Conservation (phyloP, 1,284 basidiomycete species). For the Moesziomyces sp. region DNA sequence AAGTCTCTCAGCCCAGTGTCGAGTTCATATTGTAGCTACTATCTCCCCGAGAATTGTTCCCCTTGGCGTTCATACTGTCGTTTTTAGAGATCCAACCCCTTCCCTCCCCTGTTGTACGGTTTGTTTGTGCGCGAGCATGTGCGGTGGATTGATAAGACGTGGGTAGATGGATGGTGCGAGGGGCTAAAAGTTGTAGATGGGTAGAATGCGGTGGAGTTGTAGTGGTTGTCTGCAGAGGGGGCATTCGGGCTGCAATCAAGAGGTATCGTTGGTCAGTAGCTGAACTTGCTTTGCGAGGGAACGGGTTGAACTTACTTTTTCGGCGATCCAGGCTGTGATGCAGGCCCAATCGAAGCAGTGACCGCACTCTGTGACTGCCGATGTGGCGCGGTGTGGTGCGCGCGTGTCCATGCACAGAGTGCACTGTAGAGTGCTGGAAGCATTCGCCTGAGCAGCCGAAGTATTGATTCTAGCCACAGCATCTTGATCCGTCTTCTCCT, state of each 20-base stretch:
- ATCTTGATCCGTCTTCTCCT: slow-evolving; percentile 1
- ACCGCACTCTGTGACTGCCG: slow-evolving; percentile 89
- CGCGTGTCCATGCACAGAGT: slow-evolving; percentile 67
- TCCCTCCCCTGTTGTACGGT: background rate
- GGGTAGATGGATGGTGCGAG: background rate
- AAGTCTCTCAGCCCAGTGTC: too few relatives aligned
- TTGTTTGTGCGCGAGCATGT: too few relatives aligned
- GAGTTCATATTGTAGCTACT: slow-evolving; percentile 14
- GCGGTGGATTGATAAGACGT: too few relatives aligned
- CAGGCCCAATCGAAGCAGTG: slow-evolving; percentile 95
- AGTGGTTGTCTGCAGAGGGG: slow-evolving; percentile 52
- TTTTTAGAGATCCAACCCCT: background rate
- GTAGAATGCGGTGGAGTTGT: slow-evolving; percentile 33
- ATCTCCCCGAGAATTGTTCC: background rate
- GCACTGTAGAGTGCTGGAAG: slow-evolving; percentile 56
- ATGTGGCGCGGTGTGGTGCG: slow-evolving; percentile 68
- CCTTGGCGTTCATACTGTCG: slow-evolving; percentile 3
- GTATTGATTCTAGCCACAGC: slow-evolving; percentile 38
- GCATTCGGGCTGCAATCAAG: slow-evolving; percentile 41
- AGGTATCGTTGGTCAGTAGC: background rate
- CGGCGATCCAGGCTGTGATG: slow-evolving; percentile 85
- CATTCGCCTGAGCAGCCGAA: slow-evolving; percentile 17
- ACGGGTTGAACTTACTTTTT: slow-evolving; percentile 73
- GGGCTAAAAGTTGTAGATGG: slow-evolving; percentile 55
- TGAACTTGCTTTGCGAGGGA: background rate